Base-by-base conservation (phyloP, 345 rosid species). In the Gossypium bickii region DNA sequence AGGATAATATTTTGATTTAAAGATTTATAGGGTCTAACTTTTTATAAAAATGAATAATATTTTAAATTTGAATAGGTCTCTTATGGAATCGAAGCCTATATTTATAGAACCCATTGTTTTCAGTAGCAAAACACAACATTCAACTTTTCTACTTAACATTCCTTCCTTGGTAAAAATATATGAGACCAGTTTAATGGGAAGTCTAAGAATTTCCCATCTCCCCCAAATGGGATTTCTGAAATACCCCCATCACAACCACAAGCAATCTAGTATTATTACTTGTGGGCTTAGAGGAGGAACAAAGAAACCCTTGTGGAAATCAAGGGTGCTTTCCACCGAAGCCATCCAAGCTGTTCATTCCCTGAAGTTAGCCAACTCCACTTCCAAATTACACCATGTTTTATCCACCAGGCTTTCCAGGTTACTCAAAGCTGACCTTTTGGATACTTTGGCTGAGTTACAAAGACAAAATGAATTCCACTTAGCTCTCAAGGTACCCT, bases 271-370 rank as follows among this genome's bases (percentile, higher is more conserved):
- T 58, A 47, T 60, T 1, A 55, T 88, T 51, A 84, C 80, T 9
- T 85, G 89, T 51, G 84, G 89, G 56, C 78, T 85, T 16, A 82
- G 92, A 73, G 82, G 80, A 34, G 68, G 66, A 47, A 58, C 65
- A 25, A 82, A 80, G 71, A 83, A 77, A 68, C 76, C 81, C 0
- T 25, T 83, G 67, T 81, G 87, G 90, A 83, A 72, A 80, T 72
- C 89, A 17, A 85, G 87, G 70, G 82, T 86, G 75, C 55, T 84
- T 53, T 83, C 90, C 38, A 74, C 81, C 9, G 90, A 89, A 81
- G 89, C 92, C 62, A 89, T 87, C 13, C 87, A 87, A 74, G 90
- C 82, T 7, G 76, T 89, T 58, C 90, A 89, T 34, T 78, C 90
- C 67, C 83, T 89, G 74, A 89, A 87, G 80, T 64, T 87, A 49